Evolutionary conservation across 2,329 filamentous ascomycete genomes (phyloP).

Genomic region (Fusarium drepaniforme): DNA sequence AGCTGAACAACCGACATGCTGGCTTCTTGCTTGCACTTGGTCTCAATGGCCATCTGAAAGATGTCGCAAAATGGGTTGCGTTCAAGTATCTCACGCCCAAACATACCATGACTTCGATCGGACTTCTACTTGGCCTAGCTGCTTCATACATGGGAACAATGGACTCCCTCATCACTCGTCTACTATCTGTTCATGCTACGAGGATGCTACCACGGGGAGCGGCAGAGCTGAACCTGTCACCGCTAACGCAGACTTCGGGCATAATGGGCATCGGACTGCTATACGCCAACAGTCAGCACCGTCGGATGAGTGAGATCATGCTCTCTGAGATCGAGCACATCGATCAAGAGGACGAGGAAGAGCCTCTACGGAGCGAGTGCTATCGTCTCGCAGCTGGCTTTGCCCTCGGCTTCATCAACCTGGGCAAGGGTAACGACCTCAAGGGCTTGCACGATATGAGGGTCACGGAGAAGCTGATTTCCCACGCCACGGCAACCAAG

Average conservation of each 20-base stretch:
- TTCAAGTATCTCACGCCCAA: constrained; percentile 99
- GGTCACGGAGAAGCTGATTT: constrained; percentile 87
- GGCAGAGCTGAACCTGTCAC: constrained; percentile 93
- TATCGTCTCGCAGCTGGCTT: constrained; percentile 96
- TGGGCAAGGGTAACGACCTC: constrained; percentile 90
- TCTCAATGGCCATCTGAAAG: constrained; percentile 93
- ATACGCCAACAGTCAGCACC: constrained; percentile 95
- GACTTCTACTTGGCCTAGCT: constrained; percentile 89
- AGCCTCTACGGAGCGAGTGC: constrained; percentile 91
- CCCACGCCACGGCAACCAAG: constrained; percentile 88
- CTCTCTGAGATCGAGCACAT: constrained; percentile 95
- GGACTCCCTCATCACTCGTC: constrained; percentile 93
- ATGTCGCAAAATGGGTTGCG: constrained; percentile 95
- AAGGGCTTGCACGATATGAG: constrained; percentile 94
- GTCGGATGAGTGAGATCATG: constrained; percentile 99
- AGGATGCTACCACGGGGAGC: constrained; percentile 93
- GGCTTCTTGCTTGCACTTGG: constrained; percentile 92
- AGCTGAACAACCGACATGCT: constrained; percentile 95
- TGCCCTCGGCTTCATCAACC: constrained; percentile 92
- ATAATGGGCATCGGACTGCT: constrained; percentile 97
- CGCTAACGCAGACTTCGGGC: constrained; percentile 93
- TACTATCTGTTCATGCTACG: constrained; percentile 96
- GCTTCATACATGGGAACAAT: constrained; percentile 97
- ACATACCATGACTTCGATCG: constrained; percentile 99
- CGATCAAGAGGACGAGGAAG: constrained; percentile 83